Evolutionary conservation across 2,329 filamentous ascomycete genomes (phyloP).

Genomic region (Colletotrichum karsti): DNA sequence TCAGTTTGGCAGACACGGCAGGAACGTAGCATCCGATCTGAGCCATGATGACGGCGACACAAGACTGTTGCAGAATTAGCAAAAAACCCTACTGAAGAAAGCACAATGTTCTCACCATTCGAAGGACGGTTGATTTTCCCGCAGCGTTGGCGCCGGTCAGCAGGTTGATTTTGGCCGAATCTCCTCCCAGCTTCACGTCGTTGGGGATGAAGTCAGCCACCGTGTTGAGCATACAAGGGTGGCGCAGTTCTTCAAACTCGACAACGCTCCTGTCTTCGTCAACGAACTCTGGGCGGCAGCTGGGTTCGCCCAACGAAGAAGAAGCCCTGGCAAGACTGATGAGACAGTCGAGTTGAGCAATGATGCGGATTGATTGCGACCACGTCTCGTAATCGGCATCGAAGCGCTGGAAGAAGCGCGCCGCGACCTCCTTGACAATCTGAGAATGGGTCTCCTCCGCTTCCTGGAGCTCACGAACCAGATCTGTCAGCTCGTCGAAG

Average conservation of each 20-base stretch:
- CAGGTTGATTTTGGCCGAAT: slow-evolving; percentile 83
- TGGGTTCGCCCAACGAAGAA: slow-evolving; percentile 81
- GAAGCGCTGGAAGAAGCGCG: slow-evolving; percentile 86
- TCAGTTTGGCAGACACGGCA: slow-evolving; percentile 81
- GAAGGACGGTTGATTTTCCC: slow-evolving; percentile 93
- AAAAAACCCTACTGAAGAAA: neutral
- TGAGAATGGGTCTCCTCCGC: slow-evolving; percentile 94
- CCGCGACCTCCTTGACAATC: slow-evolving; percentile 85
- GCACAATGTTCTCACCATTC: slow-evolving; percentile 73
- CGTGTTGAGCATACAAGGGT: slow-evolving; percentile 91
- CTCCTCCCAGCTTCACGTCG: slow-evolving; percentile 86
- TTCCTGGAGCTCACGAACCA: slow-evolving; percentile 91
- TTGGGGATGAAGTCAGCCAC: slow-evolving; percentile 97
- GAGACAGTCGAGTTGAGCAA: slow-evolving; percentile 93
- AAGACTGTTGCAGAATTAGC: slow-evolving; percentile 68
- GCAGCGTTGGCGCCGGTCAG: slow-evolving; percentile 97
- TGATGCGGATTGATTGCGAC: slow-evolving; percentile 88
- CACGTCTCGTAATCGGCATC: slow-evolving; percentile 86
- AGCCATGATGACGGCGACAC: slow-evolving; percentile 95
- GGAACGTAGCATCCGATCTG: slow-evolving; percentile 96
- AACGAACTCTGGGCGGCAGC: slow-evolving; percentile 88
- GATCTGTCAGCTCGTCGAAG: slow-evolving; percentile 80
- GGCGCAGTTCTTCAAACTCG: slow-evolving; percentile 91
- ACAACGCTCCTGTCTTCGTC: slow-evolving; percentile 85
- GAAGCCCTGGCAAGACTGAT: slow-evolving; percentile 94